Conservation (phyloP, 257 asterid genomes). For the Plantago elongata region DNA sequence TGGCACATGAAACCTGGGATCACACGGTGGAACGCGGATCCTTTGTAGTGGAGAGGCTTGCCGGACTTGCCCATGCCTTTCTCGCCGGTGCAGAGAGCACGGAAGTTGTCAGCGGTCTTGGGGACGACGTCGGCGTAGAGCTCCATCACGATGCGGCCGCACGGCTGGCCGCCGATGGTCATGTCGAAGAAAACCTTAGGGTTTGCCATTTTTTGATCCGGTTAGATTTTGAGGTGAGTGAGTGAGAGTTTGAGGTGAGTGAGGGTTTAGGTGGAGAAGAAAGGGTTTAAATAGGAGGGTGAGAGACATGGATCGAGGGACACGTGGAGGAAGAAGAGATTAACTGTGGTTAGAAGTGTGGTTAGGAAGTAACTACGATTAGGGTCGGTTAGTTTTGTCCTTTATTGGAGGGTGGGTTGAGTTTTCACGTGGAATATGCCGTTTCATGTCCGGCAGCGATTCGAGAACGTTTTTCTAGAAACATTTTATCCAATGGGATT, state of each 20-base stretch:
- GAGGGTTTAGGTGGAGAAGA: neutral
- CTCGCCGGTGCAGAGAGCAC: slow-evolving; percentile 74
- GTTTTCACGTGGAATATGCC: slow-evolving; percentile 25
- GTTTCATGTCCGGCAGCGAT: slow-evolving; percentile 11
- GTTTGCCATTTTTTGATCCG: slow-evolving; percentile 31
- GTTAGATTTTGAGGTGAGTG: neutral
- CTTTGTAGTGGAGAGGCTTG: slow-evolving; percentile 74
- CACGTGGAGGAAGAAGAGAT: neutral
- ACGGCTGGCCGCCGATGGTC: slow-evolving; percentile 50
- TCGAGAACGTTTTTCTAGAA: too few species aligned
- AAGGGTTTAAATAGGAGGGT: neutral
- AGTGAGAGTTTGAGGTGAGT: neutral
- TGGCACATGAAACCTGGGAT: slow-evolving; percentile 77
- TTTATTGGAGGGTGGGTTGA: slow-evolving; percentile 19
- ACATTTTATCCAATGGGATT: too few species aligned
- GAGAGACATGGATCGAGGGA: neutral
- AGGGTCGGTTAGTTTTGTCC: slow-evolving; percentile 16
- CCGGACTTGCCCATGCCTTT: slow-evolving; percentile 52
- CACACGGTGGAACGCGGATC: slow-evolving; percentile 69
- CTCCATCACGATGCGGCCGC: slow-evolving; percentile 65
- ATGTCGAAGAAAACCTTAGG: slow-evolving; percentile 72
- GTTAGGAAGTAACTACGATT: slow-evolving; percentile 3
- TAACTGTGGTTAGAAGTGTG: neutral
- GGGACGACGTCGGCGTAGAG: slow-evolving; percentile 54
- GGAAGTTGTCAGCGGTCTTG: slow-evolving; percentile 59